Percentiles rank a stretch among this genome's conserved stretches.
Evolutionary conservation across 2,329 filamentous ascomycete species (phyloP).

Genomic region (Aspergillus ochraceus): DNA sequence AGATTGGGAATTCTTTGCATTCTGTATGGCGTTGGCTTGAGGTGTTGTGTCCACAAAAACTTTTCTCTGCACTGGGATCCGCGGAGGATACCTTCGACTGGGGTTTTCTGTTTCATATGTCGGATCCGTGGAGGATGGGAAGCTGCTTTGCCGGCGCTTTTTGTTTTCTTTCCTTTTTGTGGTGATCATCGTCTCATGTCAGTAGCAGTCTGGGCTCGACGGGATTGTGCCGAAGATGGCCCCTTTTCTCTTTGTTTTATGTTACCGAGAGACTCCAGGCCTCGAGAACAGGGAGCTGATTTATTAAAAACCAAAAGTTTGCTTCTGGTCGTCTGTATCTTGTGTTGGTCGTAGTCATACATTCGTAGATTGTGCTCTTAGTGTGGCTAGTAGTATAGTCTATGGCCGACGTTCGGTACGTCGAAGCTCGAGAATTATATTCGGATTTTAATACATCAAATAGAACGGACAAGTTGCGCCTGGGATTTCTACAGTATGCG

Average conservation of each 20-base stretch:
- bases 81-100: conserved; percentile 32
- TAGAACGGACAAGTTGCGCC: too few species aligned
- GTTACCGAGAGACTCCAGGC: conserved; percentile 19
- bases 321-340: conserved; percentile 12
- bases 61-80: conserved; percentile 35
- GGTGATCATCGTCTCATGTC: conserved; percentile 28
- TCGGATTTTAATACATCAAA: too few species aligned
- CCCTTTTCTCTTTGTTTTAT: conserved; percentile 13
- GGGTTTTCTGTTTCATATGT: conserved; percentile 31
- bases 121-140: conserved; percentile 38
- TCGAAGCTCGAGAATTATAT: too few species aligned
- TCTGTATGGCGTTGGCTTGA: conserved; percentile 45
- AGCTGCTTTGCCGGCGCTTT: conserved; percentile 35
- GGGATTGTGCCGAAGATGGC: conserved; percentile 25
- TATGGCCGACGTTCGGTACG: too few species aligned
- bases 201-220: conserved; percentile 23
- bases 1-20: conserved; percentile 41
- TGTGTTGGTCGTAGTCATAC: conserved; percentile 2
- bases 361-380: neutral
- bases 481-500: too few species aligned
- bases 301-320: conserved; percentile 22
- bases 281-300: conserved; percentile 33
- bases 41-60: conserved; percentile 32
- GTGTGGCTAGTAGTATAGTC: too few species aligned
- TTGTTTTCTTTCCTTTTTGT: conserved; percentile 24